Evolutionary conservation across 2,329 filamentous ascomycete genomes (phyloP), one percentile per base, ranked within the genome.

Genomic region (Colletotrichum sp.): DNA sequence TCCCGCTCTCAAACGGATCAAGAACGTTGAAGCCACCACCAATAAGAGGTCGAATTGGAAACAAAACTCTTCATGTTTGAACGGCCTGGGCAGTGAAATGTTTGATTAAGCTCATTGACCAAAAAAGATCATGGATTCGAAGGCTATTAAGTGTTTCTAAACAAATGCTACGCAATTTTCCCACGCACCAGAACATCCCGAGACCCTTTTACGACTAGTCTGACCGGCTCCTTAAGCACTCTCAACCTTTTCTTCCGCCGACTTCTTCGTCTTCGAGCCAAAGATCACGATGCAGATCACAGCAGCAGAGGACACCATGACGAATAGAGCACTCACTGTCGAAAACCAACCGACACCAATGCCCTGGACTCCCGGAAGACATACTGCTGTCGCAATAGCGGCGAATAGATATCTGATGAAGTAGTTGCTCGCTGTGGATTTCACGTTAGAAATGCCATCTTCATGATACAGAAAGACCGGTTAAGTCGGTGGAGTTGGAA

Each of bases 261-360:
- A 24, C 16, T 49, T 57, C 16, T 60, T 67, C 15, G 36, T 55
- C 52, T 65, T 66, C 30, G 71, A 18, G 36, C 74, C 74, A 49
- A 63, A 74, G 13, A 76, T 69, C 5, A 76, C 74, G 21, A 76
- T 21, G 36, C 74, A 73, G 59, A 34, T 69, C 34, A 74, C 74
- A n/a, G 64, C 74, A 28, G 57, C 71, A 49, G 70, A 64, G n/a
- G 74, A 64, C 15, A 30, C 32, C 44, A 49, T 59, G 12, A 76
- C 74, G 9, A 76, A 76, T 18, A 76, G 70, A 52, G 70, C 74
- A 76, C 85, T 87, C 76, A 96, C 93, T 3, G 94, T 96, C 64
- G 90, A 93, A 82, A 96, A 96, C 94, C 94, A 96, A 0, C 95
- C 95, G 1, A 96, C 92, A 4, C 95, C 95, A 69, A 97, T 93